A percentile compares a stretch with the other conserved stretches of the same genome.
phyloP scores from a whole-genome alignment of 495 filamentous ascomycete species.

The Emericellopsis terricola region DNA sequence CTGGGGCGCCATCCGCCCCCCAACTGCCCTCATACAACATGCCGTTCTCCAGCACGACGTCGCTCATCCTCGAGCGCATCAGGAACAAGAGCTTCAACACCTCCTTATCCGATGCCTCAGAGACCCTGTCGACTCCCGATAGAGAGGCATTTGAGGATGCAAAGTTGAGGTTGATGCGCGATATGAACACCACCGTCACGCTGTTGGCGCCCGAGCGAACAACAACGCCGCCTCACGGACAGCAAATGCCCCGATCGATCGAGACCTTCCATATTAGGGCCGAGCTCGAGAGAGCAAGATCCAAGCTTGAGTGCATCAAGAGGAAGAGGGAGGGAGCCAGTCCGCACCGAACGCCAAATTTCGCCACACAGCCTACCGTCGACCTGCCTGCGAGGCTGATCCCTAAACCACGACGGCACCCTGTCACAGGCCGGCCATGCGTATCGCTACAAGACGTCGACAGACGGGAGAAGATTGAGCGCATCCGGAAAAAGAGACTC shows the following conservation, averaged over 20 bases:
- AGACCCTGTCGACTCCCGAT: slow-evolving; percentile 12
- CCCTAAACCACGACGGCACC: no score
- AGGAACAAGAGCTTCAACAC: slow-evolving; percentile 13
- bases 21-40: slow-evolving; percentile 23
- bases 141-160: slow-evolving; percentile 26
- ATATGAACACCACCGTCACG: slow-evolving; percentile 7
- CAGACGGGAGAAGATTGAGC: slow-evolving; percentile 1
- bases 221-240: no score
- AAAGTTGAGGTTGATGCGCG: slow-evolving; percentile 23
- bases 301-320: slow-evolving; percentile 3
- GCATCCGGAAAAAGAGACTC: neutral
- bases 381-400: no score
- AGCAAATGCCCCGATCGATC: slow-evolving; percentile 3
- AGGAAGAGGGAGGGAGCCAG: slow-evolving; percentile 3
- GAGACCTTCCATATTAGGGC: slow-evolving; percentile 5
- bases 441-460: neutral
- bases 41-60: slow-evolving; percentile 34
- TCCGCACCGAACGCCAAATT: no score
- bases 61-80: slow-evolving; percentile 38
- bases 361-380: no score
- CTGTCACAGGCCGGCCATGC: neutral
- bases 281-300: slow-evolving; percentile 9
- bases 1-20: no score
- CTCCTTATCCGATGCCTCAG: slow-evolving; percentile 15
- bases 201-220: slow-evolving; percentile 8